Percentiles rank a stretch among this genome's conserved stretches.
These are phyloP conservation scores for Diversispora epigaea DNA, from an alignment of 192 early-diverging fungal species.

Conservation along the genomic window DNA sequence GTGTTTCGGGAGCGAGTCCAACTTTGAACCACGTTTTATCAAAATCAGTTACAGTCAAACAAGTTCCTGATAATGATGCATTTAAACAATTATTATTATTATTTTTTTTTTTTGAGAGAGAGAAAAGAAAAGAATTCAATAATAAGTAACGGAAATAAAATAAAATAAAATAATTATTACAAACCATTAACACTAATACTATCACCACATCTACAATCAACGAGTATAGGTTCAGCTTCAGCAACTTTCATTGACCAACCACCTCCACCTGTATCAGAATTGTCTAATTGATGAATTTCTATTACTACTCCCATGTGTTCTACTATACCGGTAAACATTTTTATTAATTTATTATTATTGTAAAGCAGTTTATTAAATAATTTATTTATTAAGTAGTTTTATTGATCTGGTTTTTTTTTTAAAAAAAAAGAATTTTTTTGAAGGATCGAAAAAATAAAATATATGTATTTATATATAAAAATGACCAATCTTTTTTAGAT, in stretches of 20 bases:
- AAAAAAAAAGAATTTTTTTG: no score
- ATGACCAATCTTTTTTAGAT: no score
- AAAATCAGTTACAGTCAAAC: constrained; percentile 96
- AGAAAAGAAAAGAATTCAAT: not conserved
- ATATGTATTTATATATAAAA: no score
- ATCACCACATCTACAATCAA: constrained; percentile 89
- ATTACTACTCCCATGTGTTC: constrained; percentile 83
- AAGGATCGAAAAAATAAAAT: no score
- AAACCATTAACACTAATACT: constrained; percentile 90
- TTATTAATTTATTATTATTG: not conserved
- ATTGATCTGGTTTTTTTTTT: no score
- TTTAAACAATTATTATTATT: not conserved
- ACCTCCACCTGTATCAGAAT: constrained; percentile 73
- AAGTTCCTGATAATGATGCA: constrained; percentile 61
- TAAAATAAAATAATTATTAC: not conserved
- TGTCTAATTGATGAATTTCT: constrained; percentile 68
- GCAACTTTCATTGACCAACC: constrained; percentile 84
- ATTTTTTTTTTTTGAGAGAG: not conserved
- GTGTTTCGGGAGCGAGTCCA: constrained; percentile 89
- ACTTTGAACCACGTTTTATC: constrained; percentile 81
- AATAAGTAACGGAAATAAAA: not conserved
- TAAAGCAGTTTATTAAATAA: no score
- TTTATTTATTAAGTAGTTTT: no score
- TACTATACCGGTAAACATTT: constrained; percentile 98
- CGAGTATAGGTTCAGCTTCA: constrained; percentile 67